Conservation (phyloP, 169 alveolate species). For the Babesia ovis region DNA sequence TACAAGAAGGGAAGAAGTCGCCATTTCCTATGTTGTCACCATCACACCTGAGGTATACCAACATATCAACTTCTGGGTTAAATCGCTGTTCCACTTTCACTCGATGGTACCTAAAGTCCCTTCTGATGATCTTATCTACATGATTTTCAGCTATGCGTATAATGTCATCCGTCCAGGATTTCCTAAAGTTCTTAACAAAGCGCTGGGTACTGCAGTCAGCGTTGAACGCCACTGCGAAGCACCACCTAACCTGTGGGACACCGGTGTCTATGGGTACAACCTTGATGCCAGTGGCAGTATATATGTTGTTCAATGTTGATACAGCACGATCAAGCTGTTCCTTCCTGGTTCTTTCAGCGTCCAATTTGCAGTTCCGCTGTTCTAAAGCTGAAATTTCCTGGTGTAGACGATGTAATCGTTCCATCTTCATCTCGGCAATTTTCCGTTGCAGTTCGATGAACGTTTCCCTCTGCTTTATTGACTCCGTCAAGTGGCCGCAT, state of each 20-base stretch:
- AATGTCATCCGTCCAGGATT: constrained; percentile 17
- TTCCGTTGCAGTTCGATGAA: constrained; percentile 16
- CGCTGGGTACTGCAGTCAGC: constrained; percentile 1
- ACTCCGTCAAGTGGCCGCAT: background rate
- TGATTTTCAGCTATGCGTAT: background rate
- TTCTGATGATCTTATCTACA: background rate
- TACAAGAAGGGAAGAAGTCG: background rate
- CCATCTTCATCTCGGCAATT: constrained; percentile 7
- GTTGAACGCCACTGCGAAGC: constrained; percentile 27
- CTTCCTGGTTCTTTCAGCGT: background rate
- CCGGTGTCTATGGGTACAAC: constrained; percentile 22
- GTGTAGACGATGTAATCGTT: background rate
- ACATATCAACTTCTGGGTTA: constrained; percentile 39
- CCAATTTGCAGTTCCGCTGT: background rate
- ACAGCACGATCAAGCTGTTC: constrained; percentile 1
- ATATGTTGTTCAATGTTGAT: background rate
- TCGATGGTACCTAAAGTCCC: constrained; percentile 12
- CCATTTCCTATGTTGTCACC: background rate
- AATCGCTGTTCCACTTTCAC: constrained; percentile 16
- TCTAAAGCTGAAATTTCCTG: background rate
- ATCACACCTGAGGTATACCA: background rate
- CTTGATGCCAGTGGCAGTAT: constrained; percentile 36
- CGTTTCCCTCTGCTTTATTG: constrained; percentile 1
- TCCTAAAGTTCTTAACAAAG: background rate
- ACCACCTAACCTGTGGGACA: background rate